These are phyloP conservation scores for Pseudohalonectria lignicola DNA, from an alignment of 2,329 filamentous ascomycete species.

Conservation along the genomic window DNA sequence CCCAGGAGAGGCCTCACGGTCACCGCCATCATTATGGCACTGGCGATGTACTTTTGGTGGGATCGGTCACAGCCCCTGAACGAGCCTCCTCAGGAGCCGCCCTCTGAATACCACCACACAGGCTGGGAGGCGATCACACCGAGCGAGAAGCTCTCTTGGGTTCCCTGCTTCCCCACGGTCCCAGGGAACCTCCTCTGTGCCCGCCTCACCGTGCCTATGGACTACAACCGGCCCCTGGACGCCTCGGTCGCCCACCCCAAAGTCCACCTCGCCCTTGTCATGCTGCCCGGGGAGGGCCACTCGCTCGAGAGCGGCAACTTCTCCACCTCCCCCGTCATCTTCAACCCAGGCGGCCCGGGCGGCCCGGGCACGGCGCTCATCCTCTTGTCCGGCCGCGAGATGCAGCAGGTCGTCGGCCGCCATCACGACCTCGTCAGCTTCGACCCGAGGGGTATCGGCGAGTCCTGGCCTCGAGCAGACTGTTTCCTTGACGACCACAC, in stretches of 20 bases:
- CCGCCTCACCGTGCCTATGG: constrained; percentile 28
- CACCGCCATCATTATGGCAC: too few species aligned
- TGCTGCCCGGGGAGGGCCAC: constrained; percentile 22
- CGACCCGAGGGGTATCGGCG: constrained; percentile 32
- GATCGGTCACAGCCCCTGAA: too few species aligned
- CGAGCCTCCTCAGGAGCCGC: too few species aligned
- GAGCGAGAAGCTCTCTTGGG: constrained; percentile 31
- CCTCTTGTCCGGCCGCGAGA: constrained; percentile 11
- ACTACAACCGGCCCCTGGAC: constrained; percentile 27
- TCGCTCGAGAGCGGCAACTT: constrained; percentile 21
- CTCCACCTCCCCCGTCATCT: constrained; percentile 30
- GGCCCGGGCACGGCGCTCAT: constrained; percentile 24
- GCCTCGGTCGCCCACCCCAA: constrained; percentile 17
- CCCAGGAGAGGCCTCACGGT: too few species aligned
- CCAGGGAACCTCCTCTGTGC: constrained; percentile 22
- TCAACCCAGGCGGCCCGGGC: constrained; percentile 34
- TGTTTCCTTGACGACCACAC: constrained; percentile 19
- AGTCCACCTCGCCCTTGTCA: constrained; percentile 27
- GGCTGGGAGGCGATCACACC: constrained; percentile 25
- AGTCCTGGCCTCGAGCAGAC: constrained; percentile 24
- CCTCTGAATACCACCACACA: not conserved
- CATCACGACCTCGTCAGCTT: constrained; percentile 34
- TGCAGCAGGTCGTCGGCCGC: constrained; percentile 25
- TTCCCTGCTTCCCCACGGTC: constrained; percentile 22
- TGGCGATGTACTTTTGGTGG: too few species aligned